Percentiles rank a stretch among this genome's conserved stretches.
Evolutionary conservation across 768 basidiomycete species (phyloP).

Genomic region (Boletus bicolor): DNA sequence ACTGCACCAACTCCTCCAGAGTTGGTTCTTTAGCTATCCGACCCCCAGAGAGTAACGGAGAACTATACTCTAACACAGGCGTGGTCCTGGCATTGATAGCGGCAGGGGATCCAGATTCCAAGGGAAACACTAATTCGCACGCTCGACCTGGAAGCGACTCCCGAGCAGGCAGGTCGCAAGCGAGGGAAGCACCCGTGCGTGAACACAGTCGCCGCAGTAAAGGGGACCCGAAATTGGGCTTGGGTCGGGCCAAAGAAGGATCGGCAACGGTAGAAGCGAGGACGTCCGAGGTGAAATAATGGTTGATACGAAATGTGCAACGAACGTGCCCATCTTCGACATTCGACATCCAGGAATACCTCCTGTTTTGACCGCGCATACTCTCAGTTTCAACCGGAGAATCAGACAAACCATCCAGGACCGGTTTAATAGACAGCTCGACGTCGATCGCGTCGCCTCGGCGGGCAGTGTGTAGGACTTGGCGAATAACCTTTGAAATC

Average conservation of each 20-base stretch:
- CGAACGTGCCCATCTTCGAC: constrained; percentile 40
- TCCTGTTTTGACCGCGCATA: constrained; percentile 21
- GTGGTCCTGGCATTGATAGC: constrained; percentile 37
- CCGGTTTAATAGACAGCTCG: constrained; percentile 59
- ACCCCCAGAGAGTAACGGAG: constrained; percentile 47
- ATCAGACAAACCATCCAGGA: constrained; percentile 23
- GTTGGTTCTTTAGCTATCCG: constrained; percentile 68
- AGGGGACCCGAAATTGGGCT: constrained; percentile 45
- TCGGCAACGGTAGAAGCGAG: constrained; percentile 10
- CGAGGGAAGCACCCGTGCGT: constrained; percentile 51
- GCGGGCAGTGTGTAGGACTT: constrained; percentile 67
- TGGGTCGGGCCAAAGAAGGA: constrained; percentile 25
- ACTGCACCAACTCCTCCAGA: constrained; percentile 70
- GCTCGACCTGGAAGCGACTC: constrained; percentile 45
- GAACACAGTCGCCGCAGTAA: constrained; percentile 59
- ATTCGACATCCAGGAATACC: constrained; percentile 24
- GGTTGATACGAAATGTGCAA: constrained; percentile 58
- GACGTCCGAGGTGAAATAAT: constrained; percentile 37
- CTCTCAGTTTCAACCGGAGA: constrained; percentile 25
- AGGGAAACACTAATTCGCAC: constrained; percentile 62
- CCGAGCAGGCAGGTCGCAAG: constrained; percentile 41
- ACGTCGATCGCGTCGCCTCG: constrained; percentile 82
- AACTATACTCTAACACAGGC: constrained; percentile 46
- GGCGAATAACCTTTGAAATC: constrained; percentile 67
- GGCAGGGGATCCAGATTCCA: constrained; percentile 58